A percentile compares a stretch with the other conserved stretches of the same genome.
phyloP scores from a whole-genome alignment of 495 filamentous ascomycete species.

The Aspergillus baeticus region DNA sequence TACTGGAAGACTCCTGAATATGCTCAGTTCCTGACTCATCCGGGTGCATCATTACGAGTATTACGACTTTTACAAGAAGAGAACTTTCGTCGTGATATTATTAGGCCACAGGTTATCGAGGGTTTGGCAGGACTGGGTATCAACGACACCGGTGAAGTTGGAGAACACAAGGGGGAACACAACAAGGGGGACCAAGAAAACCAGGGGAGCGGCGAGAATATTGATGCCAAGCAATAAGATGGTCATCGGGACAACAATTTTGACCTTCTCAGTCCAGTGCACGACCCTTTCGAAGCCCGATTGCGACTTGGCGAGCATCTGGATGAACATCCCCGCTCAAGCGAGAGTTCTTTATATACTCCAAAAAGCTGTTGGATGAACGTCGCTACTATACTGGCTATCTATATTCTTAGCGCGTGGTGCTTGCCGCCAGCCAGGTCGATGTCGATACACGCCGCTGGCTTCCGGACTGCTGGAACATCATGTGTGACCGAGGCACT shows the following conservation, averaged over 20 bases:
- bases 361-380: neutral
- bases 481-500: constrained; percentile 33
- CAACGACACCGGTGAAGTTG: constrained; percentile 22
- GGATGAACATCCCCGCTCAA: neutral
- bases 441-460: constrained; percentile 8
- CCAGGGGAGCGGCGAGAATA: constrained; percentile 10
- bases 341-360: neutral
- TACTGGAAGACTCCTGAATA: constrained; percentile 86
- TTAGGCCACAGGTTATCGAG: constrained; percentile 70
- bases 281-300: neutral
- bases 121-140: constrained; percentile 59
- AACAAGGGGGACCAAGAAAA: constrained; percentile 21
- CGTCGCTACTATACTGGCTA: neutral
- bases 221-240: constrained; percentile 26
- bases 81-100: constrained; percentile 76
- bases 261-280: neutral
- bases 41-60: constrained; percentile 77
- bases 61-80: constrained; percentile 83
- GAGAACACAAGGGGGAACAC: constrained; percentile 29
- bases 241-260: neutral
- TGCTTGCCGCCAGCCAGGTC: neutral
- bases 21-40: constrained; percentile 75
- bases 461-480: constrained; percentile 10
- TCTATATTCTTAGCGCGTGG: constrained; percentile 6
- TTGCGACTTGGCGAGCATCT: neutral